A percentile compares a stretch with the other conserved stretches of the same genome.
Conservation (phyloP, 23 red algal genomes). For the Gracilaria caudata region DNA sequence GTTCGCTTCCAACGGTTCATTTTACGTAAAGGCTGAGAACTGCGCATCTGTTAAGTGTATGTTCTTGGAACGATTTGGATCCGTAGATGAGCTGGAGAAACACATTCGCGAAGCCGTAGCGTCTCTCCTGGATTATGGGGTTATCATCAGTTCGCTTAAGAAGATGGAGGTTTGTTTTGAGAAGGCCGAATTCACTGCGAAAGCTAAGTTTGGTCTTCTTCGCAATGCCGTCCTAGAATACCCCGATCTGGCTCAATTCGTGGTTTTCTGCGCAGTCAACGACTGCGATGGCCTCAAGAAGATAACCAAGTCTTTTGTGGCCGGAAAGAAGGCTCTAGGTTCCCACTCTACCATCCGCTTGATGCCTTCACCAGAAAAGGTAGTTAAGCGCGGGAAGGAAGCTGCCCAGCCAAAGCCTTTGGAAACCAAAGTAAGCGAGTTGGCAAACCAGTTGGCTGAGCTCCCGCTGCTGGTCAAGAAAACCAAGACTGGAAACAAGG, state of each 20-base stretch:
- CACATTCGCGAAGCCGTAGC: neutral
- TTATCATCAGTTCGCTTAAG: neutral
- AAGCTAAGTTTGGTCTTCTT: slow-evolving; percentile 26
- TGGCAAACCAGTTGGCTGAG: slow-evolving; percentile 20
- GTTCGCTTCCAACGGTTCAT: neutral
- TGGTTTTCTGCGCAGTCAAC: neutral
- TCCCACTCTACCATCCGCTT: neutral
- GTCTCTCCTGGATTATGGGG: neutral
- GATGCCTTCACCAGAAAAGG: neutral
- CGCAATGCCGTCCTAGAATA: slow-evolving; percentile 8
- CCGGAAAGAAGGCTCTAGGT: neutral
- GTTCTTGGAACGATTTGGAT: slow-evolving; percentile 12
- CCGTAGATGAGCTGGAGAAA: neutral
- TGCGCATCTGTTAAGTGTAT: neutral
- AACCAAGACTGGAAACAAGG: neutral
- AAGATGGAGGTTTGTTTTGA: neutral
- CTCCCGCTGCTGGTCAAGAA: slow-evolving; percentile 25
- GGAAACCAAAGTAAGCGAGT: slow-evolving; percentile 17
- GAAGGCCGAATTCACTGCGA: slow-evolving; percentile 24
- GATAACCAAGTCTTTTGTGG: neutral
- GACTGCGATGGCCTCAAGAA: neutral
- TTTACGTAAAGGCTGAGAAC: neutral
- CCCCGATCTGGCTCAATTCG: slow-evolving; percentile 4
- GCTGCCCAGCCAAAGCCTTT: neutral
- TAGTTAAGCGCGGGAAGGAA: neutral